Conservation (phyloP, 2,329 filamentous ascomycete genomes). For the Niveomyces coronatus region DNA sequence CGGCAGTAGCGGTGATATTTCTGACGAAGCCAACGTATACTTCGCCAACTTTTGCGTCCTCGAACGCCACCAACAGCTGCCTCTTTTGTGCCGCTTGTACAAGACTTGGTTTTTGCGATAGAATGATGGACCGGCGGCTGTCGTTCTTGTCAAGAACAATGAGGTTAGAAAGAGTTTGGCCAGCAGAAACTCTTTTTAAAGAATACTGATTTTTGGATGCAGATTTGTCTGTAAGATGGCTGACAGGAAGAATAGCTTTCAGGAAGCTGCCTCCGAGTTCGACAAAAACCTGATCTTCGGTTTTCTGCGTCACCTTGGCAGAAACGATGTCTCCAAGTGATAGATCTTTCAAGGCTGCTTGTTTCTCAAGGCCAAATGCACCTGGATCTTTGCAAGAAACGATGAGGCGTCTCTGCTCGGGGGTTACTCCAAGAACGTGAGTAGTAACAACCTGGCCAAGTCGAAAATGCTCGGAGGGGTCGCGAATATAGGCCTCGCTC, state of each 20-base stretch:
- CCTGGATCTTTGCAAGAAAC: slow-evolving; percentile 90
- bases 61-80: slow-evolving; percentile 61
- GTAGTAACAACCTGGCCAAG: slow-evolving; percentile 86
- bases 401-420: slow-evolving; percentile 59
- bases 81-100: slow-evolving; percentile 63
- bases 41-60: slow-evolving; percentile 59
- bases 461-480: slow-evolving; percentile 82
- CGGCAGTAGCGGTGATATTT: slow-evolving; percentile 69
- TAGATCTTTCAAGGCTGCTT: slow-evolving; percentile 62
- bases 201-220: slow-evolving; percentile 65
- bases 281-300: slow-evolving; percentile 63
- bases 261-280: slow-evolving; percentile 65
- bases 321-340: slow-evolving; percentile 64
- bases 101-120: slow-evolving; percentile 77
- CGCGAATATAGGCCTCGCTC: slow-evolving; percentile 92
- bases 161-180: slow-evolving; percentile 73
- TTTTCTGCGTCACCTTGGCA: slow-evolving; percentile 73
- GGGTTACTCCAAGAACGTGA: slow-evolving; percentile 72
- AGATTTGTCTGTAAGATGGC: slow-evolving; percentile 80
- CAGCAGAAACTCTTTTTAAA: slow-evolving; percentile 72
- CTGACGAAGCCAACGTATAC: slow-evolving; percentile 70
- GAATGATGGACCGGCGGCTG: slow-evolving; percentile 59
- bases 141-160: slow-evolving; percentile 80
- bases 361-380: slow-evolving; percentile 63
- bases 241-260: slow-evolving; percentile 65